Evolutionary conservation across 2,329 filamentous ascomycete genomes (phyloP), one percentile per base, ranked within the genome.

Genomic region (Verticillium tricorpus): DNA sequence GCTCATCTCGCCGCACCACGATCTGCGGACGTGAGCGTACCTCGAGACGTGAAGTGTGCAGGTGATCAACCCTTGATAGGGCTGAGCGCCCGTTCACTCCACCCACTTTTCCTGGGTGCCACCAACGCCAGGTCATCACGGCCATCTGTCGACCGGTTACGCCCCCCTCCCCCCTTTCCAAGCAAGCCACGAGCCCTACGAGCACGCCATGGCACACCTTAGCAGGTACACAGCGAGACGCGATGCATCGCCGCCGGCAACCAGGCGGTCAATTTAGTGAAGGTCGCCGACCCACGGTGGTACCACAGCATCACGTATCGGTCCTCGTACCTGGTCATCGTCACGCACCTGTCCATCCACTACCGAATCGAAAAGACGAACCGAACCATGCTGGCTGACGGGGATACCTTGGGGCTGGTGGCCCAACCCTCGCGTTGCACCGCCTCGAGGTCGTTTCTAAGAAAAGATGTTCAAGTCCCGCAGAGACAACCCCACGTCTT

Each of bases 371-470:
- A 19, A 22, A 32, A 56, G 12, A 19, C 55, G 15, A n/a, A 32
- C 55, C 55, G 15, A n/a, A 32, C 55, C 55, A 17, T 12, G 15
- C 9, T 9, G 55, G 55, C 34, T 56, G 28, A 32, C 15, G 55
- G 25, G n/a, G 60, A 60, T 60, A 64, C 62, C 60, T 61, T 56
- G 58, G 50, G 17, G 25, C 45, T 56, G 54, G 60, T 57, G 56
- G 3, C 40, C 19, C 40, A n/a, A 50, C 40, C n/a, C 40, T 9
- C 60, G 56, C 59, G 63, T 67, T 58, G 63, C 61, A 65, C 63
- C 62, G 62, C 64, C 63, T 65, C 63, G 58, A 39, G 22, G 35
- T 58, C 65, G 59, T 65, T 67, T 65, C 63, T 65, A 65, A 58
- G 57, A 58, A 58, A 62, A 63, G 61, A 65, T 63, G 63, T 60